Evolutionary conservation across 2,329 filamentous ascomycete species (phyloP), one percentile per base, ranked within the genome.

Genomic region (Neopestalotiopsis sp.): DNA sequence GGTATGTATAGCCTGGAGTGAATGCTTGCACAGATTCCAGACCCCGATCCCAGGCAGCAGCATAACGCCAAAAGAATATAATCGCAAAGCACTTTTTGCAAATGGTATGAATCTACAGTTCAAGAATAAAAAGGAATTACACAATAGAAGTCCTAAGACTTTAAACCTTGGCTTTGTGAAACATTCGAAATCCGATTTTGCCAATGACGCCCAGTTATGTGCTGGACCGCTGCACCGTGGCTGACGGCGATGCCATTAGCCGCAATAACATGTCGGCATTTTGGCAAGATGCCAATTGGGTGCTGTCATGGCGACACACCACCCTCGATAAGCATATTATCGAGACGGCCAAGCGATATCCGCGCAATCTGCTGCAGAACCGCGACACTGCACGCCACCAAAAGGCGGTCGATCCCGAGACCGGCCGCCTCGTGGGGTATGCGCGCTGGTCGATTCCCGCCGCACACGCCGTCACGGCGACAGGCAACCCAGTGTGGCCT

Each of bases 271-370:
- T 72, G 52, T 45, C 72, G 61, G 72, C 71, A 38, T 72, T 73
- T 57, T 73, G 69, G 71, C 67, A 63, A 57, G 65, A 73, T 52
- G 63, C 68, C 32, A 65, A 74, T 58, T 73, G 69, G 68, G 65
- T 66, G 49, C 58, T 71, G n/a, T 66, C 67, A 10, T 74, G 73
- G 72, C 69, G 65, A 52, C 67, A 73, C 67, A 69, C 70, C 24
- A 71, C 71, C 32, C 70, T 74, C 30, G 72, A 72, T 32, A 71
- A 74, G 57, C 72, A 74, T 58, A 40, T 74, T 20, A 52, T 63
- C 20, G 69, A 73, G 66, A 17, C 70, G 38, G 57, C 72, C 59
- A 72, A 73, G 68, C 72, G 71, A 30, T 60, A 52, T 32, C 63
- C 64, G 13, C 56, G 56, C 20, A 63, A 63, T 32, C 42, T 71